Base-by-base conservation (phyloP, 768 basidiomycete genomes). In the Omphalotus guepiniiformis region DNA sequence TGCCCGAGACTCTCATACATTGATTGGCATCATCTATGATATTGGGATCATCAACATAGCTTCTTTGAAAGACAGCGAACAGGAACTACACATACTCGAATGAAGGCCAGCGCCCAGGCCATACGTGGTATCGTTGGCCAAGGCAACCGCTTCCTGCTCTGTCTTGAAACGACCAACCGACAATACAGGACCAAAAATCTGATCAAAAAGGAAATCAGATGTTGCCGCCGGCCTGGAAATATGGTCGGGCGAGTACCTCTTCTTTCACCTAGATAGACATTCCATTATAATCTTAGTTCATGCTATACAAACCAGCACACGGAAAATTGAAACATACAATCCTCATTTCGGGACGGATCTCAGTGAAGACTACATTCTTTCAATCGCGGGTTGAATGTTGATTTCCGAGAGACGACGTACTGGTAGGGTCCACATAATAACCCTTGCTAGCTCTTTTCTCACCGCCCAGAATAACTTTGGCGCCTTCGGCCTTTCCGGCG, bases 171-270 rank as follows among this genome's bases (percentile, higher is more conserved):
- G 80, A 35, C 83, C 85, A 35, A 97, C 79, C 21, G 82, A 76
- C 32, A 94, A 77, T 2, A 98, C 94, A 22, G 95, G 95, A 7
- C 95, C 95, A 63, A 98, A 98, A 55, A 96, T 96, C 83, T 94
- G 50, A 32, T 16, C 27, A 39, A 28, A 48, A 51, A 37, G 37
- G 32, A 45, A 50, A 13, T 48, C 23, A 45, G 34, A 44, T 46
- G 38, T 34, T 26, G 44, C 43, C 27, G 18, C 43, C 42, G 43
- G 40, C 27, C 49, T 34, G 50, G 38, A 16, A 34, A 41, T 13
- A 13, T 12, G n/a, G 34, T 7, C 44, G 37, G 18, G 32, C 22
- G 41, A 62, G 58, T 61, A 75, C 83, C 74, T 90, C 88, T 67
- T 91, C 88, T 60, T 78, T 73, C 54, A 83, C 79, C 80, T 82